Evolutionary conservation across 805 yeast genomes (phyloP).

Genomic region (Metschnikowia baotianmanensis): DNA sequence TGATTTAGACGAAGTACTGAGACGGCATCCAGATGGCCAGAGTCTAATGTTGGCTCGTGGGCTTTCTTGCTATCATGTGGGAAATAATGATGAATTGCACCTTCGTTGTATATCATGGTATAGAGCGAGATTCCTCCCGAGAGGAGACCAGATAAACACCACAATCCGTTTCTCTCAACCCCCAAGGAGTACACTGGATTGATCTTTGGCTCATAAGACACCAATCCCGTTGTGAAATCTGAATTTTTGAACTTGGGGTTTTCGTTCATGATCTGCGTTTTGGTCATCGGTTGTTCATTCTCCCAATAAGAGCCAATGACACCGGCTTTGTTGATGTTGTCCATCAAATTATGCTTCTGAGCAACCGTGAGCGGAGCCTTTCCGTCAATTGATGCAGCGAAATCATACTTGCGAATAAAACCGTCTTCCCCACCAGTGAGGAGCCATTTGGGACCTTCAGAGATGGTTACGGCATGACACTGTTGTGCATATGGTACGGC

Average conservation of each 20-base stretch:
- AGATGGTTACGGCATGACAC: conserved; percentile 72
- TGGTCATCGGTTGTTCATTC: conserved; percentile 80
- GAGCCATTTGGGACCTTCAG: conserved; percentile 80
- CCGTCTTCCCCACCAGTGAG: conserved; percentile 98
- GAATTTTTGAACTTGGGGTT: conserved; percentile 38
- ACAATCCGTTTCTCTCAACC: conserved; percentile 75
- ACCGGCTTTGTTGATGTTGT: conserved; percentile 82
- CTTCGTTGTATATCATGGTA: conserved; percentile 80
- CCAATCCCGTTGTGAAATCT: conserved; percentile 38
- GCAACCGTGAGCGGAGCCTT: conserved; percentile 84
- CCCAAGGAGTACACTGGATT: conserved; percentile 90
- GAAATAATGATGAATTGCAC: conserved; percentile 75
- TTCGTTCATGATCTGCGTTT: conserved; percentile 36
- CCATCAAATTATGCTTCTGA: conserved; percentile 85
- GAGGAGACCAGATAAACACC: conserved; percentile 79
- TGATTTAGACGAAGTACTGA: conserved; percentile 65
- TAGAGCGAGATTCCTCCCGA: conserved; percentile 87
- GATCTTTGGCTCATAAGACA: conserved; percentile 53
- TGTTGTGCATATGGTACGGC: conserved; percentile 83
- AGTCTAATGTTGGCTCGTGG: conserved; percentile 8
- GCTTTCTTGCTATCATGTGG: conserved; percentile 34
- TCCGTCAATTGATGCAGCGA: conserved; percentile 81
- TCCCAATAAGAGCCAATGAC: conserved; percentile 88
- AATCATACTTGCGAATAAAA: conserved; percentile 84
- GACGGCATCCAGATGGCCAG: conserved; percentile 70